phyloP scores from a whole-genome alignment of 129 eudicot genomes.

The Oenanthe sinensis region DNA sequence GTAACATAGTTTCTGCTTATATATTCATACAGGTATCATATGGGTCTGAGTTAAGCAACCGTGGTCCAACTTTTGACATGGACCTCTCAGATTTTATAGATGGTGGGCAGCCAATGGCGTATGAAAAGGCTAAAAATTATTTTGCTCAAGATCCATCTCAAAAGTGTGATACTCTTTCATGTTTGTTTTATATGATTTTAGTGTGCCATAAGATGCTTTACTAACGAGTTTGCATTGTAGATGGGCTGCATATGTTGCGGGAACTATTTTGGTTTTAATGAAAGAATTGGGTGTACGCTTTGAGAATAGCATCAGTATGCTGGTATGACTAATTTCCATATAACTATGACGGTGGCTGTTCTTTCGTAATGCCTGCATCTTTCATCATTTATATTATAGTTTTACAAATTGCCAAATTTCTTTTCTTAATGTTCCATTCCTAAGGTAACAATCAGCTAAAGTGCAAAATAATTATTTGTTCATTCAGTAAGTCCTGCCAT shows the following conservation, averaged over 20 bases:
- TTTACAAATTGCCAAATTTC: not conserved
- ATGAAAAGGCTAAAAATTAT: slow-evolving; percentile 69
- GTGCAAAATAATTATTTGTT: not conserved
- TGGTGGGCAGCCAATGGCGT: slow-evolving; percentile 71
- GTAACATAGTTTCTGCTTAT: not conserved
- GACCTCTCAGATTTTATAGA: slow-evolving; percentile 89
- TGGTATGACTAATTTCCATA: slow-evolving; percentile 30
- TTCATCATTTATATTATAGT: not conserved
- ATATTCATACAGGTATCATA: slow-evolving; percentile 57
- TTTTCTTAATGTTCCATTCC: not conserved
- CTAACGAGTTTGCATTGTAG: slow-evolving; percentile 29
- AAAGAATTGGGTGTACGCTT: slow-evolving; percentile 70
- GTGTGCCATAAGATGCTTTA: not conserved
- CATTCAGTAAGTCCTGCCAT: not conserved
- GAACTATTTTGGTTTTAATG: slow-evolving; percentile 86
- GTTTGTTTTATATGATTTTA: not conserved
- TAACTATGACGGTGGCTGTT: not conserved
- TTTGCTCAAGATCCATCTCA: slow-evolving; percentile 93
- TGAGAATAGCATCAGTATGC: slow-evolving; percentile 83
- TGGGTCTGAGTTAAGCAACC: slow-evolving; percentile 92
- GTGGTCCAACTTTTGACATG: slow-evolving; percentile 99
- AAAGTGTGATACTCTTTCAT: slow-evolving; percentile 31
- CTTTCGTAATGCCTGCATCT: not conserved
- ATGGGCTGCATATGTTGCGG: slow-evolving; percentile 99
- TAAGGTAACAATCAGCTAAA: not conserved